Percentiles rank a stretch among this genome's conserved stretches.
Evolutionary conservation across 768 basidiomycete species (phyloP).

Genomic region (Mycena capillaripes): DNA sequence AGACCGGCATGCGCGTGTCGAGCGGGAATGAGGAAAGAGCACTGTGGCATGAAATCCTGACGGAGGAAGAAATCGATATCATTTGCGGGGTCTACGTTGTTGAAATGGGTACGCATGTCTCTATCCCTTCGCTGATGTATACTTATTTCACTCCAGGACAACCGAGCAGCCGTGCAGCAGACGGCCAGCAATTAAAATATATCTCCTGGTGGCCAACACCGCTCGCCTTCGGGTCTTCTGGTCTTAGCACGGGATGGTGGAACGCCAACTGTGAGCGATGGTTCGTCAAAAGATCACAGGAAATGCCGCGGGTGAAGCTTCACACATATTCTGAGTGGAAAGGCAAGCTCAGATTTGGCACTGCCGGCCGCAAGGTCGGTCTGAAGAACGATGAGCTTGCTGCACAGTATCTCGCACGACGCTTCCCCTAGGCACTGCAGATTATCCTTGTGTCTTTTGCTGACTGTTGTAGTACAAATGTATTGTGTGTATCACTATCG

Average conservation of each 20-base stretch:
- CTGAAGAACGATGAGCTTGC: constrained; percentile 9
- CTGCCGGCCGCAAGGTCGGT: constrained; percentile 1
- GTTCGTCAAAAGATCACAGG: constrained; percentile 26
- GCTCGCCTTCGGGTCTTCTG: constrained; percentile 23
- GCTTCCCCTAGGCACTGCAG: too few relatives aligned
- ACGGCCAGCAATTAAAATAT: constrained; percentile 22
- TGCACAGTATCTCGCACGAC: constrained; percentile 7
- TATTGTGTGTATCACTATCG: too few relatives aligned
- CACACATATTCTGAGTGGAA: constrained; percentile 20
- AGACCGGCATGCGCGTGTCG: too few relatives aligned
- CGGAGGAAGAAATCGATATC: constrained; percentile 13
- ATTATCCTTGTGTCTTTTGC: too few relatives aligned
- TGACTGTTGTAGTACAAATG: too few relatives aligned
- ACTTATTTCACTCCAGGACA: constrained; percentile 21
- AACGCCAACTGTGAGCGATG: constrained; percentile 27
- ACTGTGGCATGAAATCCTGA: constrained; percentile 20
- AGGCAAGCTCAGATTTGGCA: constrained; percentile 8
- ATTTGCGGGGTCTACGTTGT: constrained; percentile 30
- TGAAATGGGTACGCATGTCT: constrained; percentile 20
- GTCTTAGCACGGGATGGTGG: constrained; percentile 31
- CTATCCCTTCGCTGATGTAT: background rate
- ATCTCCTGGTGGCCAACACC: constrained; percentile 32
- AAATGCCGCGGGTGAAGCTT: constrained; percentile 26
- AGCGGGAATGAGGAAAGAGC: background rate
- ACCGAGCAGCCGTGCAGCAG: background rate